These are phyloP conservation scores for Neurospora intermedia DNA, from an alignment of 495 filamentous ascomycete genomes.

Conservation along the genomic window DNA sequence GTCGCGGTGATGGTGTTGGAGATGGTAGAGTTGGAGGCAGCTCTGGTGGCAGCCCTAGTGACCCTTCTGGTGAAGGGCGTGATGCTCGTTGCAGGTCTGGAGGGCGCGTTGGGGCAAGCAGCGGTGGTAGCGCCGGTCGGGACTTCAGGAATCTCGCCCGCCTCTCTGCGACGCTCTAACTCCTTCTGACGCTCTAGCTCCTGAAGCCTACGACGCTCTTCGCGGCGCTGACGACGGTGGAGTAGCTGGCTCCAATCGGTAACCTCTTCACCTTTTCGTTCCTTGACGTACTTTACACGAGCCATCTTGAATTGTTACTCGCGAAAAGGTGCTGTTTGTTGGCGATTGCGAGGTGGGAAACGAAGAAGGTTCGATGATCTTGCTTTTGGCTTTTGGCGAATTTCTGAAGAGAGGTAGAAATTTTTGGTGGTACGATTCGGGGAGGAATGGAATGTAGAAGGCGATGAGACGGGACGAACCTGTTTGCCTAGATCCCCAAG, in stretches of 20 bases:
- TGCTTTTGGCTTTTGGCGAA: background rate
- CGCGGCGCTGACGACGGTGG: background rate
- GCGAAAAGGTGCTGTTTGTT: background rate
- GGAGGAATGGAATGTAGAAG: background rate
- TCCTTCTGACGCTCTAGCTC: background rate
- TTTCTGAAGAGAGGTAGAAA: background rate
- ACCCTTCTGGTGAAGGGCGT: background rate
- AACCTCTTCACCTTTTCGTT: background rate
- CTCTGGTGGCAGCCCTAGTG: background rate
- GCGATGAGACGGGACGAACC: background rate
- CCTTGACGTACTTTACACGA: background rate
- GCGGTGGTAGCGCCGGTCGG: background rate
- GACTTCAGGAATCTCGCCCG: background rate
- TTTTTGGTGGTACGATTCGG: background rate
- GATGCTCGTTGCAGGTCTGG: background rate
- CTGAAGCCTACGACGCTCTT: background rate
- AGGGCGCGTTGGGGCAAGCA: background rate
- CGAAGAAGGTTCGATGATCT: background rate
- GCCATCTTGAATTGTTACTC: background rate
- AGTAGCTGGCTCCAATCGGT: background rate
- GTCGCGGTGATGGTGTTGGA: background rate
- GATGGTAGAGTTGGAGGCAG: background rate
- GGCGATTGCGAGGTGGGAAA: background rate
- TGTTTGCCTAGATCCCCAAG: background rate
- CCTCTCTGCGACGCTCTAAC: background rate